Percentiles rank a stretch among this genome's conserved stretches.
These are phyloP conservation scores for Nitzschia sp. DNA, from an alignment of 108 stramenopile species.

Conservation along the genomic window DNA sequence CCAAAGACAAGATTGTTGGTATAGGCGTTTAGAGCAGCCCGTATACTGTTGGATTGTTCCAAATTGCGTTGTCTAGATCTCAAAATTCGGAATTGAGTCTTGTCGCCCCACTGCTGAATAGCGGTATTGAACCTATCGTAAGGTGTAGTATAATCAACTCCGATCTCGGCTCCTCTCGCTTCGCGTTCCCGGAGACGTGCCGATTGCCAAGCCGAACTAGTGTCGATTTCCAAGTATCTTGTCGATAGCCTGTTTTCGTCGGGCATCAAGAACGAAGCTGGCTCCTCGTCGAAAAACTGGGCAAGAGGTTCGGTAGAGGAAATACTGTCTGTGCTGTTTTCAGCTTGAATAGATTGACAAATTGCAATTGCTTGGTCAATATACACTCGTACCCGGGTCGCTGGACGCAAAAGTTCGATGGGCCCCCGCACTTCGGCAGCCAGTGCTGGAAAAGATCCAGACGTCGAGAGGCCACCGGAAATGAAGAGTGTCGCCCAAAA, in stretches of 20 bases:
- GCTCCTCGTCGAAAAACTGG: not conserved
- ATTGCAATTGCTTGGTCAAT: slow-evolving; percentile 41
- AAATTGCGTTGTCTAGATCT: slow-evolving; percentile 31
- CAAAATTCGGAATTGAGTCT: slow-evolving; percentile 47
- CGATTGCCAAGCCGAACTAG: slow-evolving; percentile 18
- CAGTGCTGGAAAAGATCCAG: too few relatives aligned
- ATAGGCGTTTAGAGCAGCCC: slow-evolving; percentile 61
- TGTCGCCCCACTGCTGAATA: slow-evolving; percentile 52
- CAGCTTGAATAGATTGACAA: not conserved
- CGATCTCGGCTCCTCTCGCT: slow-evolving; percentile 16
- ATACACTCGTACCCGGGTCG: slow-evolving; percentile 52
- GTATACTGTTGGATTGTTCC: slow-evolving; percentile 37
- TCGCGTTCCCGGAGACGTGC: slow-evolving; percentile 31
- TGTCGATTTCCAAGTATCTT: slow-evolving; percentile 24
- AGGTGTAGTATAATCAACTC: slow-evolving; percentile 27
- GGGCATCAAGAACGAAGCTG: slow-evolving; percentile 13
- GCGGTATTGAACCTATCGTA: slow-evolving; percentile 23
- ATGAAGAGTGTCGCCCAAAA: too few relatives aligned
- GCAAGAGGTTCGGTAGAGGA: not conserved
- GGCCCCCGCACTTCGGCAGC: slow-evolving; percentile 36
- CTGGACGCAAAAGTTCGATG: slow-evolving; percentile 50
- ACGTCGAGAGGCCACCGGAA: too few relatives aligned
- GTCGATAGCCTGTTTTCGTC: slow-evolving; percentile 11
- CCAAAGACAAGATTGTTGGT: slow-evolving; percentile 52
- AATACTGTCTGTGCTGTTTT: not conserved